Evolutionary conservation across 1,284 basidiomycete species (phyloP).

Genomic region (Rhodotorula sp.): DNA sequence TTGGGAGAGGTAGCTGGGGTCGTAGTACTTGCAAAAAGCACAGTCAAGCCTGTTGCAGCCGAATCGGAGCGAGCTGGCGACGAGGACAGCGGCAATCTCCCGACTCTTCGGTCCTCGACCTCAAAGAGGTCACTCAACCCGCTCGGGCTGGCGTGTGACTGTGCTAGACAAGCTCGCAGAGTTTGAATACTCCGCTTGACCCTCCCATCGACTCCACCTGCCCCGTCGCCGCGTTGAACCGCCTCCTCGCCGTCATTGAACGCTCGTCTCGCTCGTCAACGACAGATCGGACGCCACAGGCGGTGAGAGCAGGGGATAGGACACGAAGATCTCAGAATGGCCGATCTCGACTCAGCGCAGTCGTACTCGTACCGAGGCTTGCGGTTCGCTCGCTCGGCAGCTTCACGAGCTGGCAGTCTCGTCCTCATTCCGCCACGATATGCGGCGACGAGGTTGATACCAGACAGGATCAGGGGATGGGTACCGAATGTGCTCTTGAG

Average conservation of each 20-base stretch:
- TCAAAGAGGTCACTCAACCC: too few relatives aligned
- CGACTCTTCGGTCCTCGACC: too few relatives aligned
- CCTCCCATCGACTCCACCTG: neutral
- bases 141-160: too few relatives aligned
- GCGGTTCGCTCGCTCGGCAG: conserved; percentile 2
- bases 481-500: too few relatives aligned
- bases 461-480: too few relatives aligned
- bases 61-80: too few relatives aligned
- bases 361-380: neutral
- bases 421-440: conserved; percentile 5
- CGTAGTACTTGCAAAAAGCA: too few relatives aligned
- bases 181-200: too few relatives aligned
- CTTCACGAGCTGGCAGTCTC: conserved; percentile 1
- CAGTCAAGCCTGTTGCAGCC: too few relatives aligned
- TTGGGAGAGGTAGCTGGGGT: too few relatives aligned
- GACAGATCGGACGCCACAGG: neutral
- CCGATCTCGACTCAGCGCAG: neutral
- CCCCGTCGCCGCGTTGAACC: neutral
- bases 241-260: neutral
- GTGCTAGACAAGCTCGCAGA: too few relatives aligned
- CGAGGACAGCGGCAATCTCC: too few relatives aligned
- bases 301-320: neutral
- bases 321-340: neutral
- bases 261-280: neutral
- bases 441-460: neutral